Base-by-base conservation (phyloP, 2,329 filamentous ascomycete species). In the Colletotrichum costaricense region DNA sequence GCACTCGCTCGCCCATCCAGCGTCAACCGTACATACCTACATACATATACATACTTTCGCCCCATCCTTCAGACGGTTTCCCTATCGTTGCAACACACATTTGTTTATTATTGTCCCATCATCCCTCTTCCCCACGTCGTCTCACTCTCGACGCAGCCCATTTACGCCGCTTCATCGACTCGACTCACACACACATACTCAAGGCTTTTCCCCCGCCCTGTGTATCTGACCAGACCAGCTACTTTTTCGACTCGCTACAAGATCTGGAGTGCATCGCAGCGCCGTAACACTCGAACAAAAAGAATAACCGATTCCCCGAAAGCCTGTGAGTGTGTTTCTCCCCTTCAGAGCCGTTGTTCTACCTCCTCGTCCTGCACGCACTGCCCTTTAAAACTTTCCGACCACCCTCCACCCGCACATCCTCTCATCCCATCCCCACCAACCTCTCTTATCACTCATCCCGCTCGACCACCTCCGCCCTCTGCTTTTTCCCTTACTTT, bases 101-200 rank as follows among this genome's bases (percentile, higher is more conserved):
- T 67, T 75, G 73, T 75, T 75, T 75, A 75, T 73, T 75, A 70
- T 71, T 75, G 69, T 73, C 67, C 69, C 66, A 74, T 75, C 72
- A 49, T 70, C 70, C 57, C 35, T 70, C 62, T 52, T 62, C 30
- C 55, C 26, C 28, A 63, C 14, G 14, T 67, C 59, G 42, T 60
- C 63, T 66, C 62, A 65, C 28, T 24, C 49, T 30, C 58, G 19
- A 59, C 63, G 62, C 56, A 52, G 26, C 16, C 2, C 42, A 33
- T 35, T 7, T 49, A 6, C 19, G 30, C 35, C 28, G 16, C 35
- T 16, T 59, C 64, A 54, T 49, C 30, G 33, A 60, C 59, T n/a
- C 63, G 33, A 33, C 33, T 33, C 33, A 33, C 33, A 30, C 57
- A 9, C 54, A 64, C 49, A 69, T 49, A 67, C 58, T 62, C 22